Base-by-base conservation (phyloP, 2,329 filamentous ascomycete species). In the Colletotrichum tanaceti region DNA sequence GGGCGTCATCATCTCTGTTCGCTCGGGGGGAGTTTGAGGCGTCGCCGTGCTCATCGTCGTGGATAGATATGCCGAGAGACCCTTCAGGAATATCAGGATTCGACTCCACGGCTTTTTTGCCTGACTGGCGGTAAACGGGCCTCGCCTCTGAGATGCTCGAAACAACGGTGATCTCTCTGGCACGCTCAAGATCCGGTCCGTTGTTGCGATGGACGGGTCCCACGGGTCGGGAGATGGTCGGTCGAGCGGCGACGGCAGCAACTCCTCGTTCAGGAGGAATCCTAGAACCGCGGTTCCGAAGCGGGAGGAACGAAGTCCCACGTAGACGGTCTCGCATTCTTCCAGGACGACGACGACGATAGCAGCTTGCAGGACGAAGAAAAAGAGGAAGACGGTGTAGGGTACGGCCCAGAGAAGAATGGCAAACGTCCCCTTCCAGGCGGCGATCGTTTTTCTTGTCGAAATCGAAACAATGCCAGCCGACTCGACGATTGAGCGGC, bases 191-290 rank as follows among this genome's bases (percentile, higher is more conserved):
- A 55, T 80, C 75, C 5, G 75, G 72, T 6, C 79, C 79, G 22
- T 77, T 75, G 10, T 75, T 79, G 71, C 74, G 79, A 67, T 76
- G 79, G 70, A 82, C 73, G 10, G 80, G 79, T 0, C 80, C 80
- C 44, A 80, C 70, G 1, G 80, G 80, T 20, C 63, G 73, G 10
- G 79, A 82, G 32, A 82, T 81, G 22, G 39, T 35, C 14, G 60
- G 65, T 20, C 60, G 50, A 13, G 28, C 24, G 24, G 44, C 11
- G 50, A 14, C 32, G 32, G 32, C 32, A 35, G 32, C 32, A 35
- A 35, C 32, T 35, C 32, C 32, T 35, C 32, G 32, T 35, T 35
- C 11, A 3, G 13, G 18, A 44, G 62, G 22, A 39, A 11, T 20
- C 18, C 58, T 43, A 14, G 63, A 55, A 38, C 50, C 43, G 28